Evolutionary conservation across 164 flowering plant genomes (phyloP).

Genomic region (Vitis amurensis): DNA sequence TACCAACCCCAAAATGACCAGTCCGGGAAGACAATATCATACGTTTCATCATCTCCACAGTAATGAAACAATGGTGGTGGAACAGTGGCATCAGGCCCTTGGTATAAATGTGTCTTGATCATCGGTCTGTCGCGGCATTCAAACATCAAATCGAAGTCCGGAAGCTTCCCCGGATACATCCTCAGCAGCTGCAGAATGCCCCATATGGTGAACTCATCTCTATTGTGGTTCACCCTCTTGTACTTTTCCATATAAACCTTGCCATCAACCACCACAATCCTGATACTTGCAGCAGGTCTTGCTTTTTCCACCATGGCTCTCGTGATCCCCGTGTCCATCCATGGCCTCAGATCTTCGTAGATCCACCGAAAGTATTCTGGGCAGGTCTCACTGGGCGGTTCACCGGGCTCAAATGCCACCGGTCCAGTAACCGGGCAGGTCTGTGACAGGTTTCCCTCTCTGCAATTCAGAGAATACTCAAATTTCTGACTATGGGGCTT

Average conservation of each 20-base stretch:
- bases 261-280: conserved; percentile 35
- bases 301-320: conserved; percentile 41
- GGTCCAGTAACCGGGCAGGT: conserved; percentile 9
- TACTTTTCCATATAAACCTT: conserved; percentile 37
- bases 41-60: conserved; percentile 22
- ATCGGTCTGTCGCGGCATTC: conserved; percentile 39
- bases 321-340: conserved; percentile 44
- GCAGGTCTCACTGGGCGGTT: neutral
- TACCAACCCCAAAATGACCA: conserved; percentile 71
- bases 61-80: conserved; percentile 50
- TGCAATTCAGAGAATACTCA: neutral
- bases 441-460: neutral
- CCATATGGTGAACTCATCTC: conserved; percentile 55
- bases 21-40: conserved; percentile 55
- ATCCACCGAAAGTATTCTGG: conserved; percentile 50
- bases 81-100: conserved; percentile 8
- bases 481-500: neutral
- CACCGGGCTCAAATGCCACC: neutral
- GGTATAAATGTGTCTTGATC: conserved; percentile 11
- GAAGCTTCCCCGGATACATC: conserved; percentile 41
- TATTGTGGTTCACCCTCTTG: conserved; percentile 26
- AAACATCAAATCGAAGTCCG: conserved; percentile 55
- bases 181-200: conserved; percentile 53
- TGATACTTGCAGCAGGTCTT: conserved; percentile 21
- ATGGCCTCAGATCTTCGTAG: conserved; percentile 51